Conservation (phyloP, 176 grass and related monocot genomes). For the Triticum dicoccoides region DNA sequence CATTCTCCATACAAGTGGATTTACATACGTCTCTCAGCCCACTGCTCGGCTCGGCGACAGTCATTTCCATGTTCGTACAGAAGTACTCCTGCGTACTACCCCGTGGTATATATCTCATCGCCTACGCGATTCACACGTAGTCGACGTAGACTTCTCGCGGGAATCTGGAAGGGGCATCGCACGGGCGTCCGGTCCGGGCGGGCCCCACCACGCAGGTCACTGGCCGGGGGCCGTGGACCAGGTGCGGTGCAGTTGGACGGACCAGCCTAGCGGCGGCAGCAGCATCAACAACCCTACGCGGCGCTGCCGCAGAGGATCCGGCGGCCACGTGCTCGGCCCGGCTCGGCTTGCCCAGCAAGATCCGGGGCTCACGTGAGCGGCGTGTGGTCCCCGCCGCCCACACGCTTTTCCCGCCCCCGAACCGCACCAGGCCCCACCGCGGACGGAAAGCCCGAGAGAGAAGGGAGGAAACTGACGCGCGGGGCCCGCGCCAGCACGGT, state of each 20-base stretch:
- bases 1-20: not conserved
- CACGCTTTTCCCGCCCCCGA: conserved; percentile 42
- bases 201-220: too few relatives aligned
- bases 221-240: not conserved
- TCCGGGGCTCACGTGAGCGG: conserved; percentile 52
- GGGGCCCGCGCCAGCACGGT: not conserved
- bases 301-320: conserved; percentile 20
- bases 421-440: conserved; percentile 10
- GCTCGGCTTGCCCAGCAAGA: conserved; percentile 23
- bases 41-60: not conserved
- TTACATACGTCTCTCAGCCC: not conserved
- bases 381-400: conserved; percentile 27
- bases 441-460: not conserved
- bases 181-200: not conserved
- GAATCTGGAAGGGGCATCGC: not conserved
- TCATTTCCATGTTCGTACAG: not conserved
- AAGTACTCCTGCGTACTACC: not conserved
- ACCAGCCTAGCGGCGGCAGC: not conserved
- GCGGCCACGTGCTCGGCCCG: conserved; percentile 42
- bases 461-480: not conserved
- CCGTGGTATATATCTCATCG: not conserved
- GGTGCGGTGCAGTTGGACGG: too few relatives aligned
- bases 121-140: not conserved
- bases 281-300: not conserved
- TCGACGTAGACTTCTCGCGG: not conserved